phyloP scores from a whole-genome alignment of 2,329 filamentous ascomycete species.

The Cercospora beticola region DNA sequence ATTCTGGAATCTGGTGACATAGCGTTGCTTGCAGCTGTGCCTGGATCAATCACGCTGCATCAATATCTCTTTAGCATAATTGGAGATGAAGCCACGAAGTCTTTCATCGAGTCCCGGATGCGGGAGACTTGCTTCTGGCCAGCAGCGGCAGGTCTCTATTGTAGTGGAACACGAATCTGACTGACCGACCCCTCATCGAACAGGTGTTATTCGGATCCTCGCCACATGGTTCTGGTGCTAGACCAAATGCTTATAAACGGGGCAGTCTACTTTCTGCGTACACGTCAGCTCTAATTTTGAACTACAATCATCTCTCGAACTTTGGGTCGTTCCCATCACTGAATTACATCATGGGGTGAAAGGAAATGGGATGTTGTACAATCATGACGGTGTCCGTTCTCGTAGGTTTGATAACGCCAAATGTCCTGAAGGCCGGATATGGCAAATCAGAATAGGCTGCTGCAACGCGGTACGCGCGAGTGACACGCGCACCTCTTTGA shows the following conservation, averaged over 20 bases:
- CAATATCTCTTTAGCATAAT: background rate
- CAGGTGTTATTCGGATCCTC: background rate
- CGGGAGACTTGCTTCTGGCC: background rate
- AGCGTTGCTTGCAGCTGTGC: background rate
- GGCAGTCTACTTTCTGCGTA: background rate
- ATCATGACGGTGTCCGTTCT: too few species aligned
- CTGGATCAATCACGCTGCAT: background rate
- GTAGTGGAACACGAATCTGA: background rate
- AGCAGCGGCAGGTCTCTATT: background rate
- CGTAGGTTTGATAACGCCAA: background rate
- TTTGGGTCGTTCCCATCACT: background rate
- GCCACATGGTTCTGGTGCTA: background rate
- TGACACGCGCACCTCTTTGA: background rate
- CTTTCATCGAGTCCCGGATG: background rate
- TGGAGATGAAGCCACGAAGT: background rate
- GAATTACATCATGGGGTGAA: background rate
- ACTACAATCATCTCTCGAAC: background rate
- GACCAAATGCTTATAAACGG: background rate
- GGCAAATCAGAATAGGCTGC: background rate
- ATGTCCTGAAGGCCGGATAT: background rate
- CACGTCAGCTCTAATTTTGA: background rate
- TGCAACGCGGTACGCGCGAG: background rate
- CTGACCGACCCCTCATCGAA: background rate
- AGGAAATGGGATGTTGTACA: background rate
- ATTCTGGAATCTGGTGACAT: background rate